Base-by-base conservation (phyloP, 1,284 basidiomycete species). In the Puccinia triticina region DNA sequence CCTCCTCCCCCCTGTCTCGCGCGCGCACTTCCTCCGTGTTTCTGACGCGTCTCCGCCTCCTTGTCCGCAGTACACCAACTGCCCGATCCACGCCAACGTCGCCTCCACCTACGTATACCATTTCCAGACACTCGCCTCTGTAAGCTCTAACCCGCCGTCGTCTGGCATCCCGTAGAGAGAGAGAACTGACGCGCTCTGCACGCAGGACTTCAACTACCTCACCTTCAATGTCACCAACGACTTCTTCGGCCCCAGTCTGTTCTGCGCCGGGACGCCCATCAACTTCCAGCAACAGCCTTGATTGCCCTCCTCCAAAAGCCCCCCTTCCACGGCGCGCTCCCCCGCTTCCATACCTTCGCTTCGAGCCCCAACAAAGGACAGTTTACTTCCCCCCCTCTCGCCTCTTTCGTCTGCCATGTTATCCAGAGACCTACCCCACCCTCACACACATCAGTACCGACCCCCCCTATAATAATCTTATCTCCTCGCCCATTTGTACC, bases 191-290 rank as follows among this genome's bases (percentile, higher is more conserved):
- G 40, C 40, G 12, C 40, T 12, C 40, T 43, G 7, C 40, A 4
- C 8, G 16, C 59, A 82, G 79, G 29, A 71, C 26, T 82, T 82
- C 71, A 66, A 82, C 57, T 46, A 66, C 29, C 79, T 82, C 26
- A 73, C 69, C 11, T 82, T 74, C 71, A 82, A 82, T 48, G 71
- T 82, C 12, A 82, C 71, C 14, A 26, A 64, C 14, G 48, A 59
- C 37, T 82, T 82, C 61, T 57, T 26, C 12, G 79, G 79, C 12
- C 79, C 79, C 0, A 82, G 79, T 43, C 34, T 82, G n/a, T 82
- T 82, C 34, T 82, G 79, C 57, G 79, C 79, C 2, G 71, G 71
- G 5, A 66, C 71, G 2, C 43, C 26, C 66, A 32, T 82, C 29
- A 23, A 72, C 18, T 72, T 72, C 48, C n/a, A 72, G 26, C 43